Conservation (phyloP, 1,284 basidiomycete genomes). For the Anthracocystis panici-leucophaei region DNA sequence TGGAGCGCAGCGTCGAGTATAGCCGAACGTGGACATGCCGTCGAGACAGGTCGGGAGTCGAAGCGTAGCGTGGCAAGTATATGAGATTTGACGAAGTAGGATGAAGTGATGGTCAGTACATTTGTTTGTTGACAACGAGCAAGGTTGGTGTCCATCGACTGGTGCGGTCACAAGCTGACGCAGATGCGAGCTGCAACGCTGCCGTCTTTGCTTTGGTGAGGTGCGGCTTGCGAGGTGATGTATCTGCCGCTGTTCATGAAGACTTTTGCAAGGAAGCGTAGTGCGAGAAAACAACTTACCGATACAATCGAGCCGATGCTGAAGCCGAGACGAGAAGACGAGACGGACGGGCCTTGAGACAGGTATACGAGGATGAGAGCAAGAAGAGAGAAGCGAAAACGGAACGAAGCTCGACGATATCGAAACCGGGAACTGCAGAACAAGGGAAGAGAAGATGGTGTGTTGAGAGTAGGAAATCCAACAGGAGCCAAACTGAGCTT, state of each 20-base stretch:
- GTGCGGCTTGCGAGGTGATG: background rate
- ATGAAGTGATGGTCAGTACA: no score
- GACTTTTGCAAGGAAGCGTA: background rate
- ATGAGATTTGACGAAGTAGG: no score
- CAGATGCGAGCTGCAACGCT: background rate
- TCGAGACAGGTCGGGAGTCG: no score
- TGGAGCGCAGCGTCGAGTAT: background rate
- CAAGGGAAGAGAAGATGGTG: conserved; percentile 29
- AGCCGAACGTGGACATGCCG: background rate
- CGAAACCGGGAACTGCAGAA: conserved; percentile 48
- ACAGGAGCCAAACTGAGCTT: conserved; percentile 16
- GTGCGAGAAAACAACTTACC: conserved; percentile 33
- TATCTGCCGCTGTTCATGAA: background rate
- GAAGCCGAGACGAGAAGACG: conserved; percentile 51
- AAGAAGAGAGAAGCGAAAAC: conserved; percentile 21
- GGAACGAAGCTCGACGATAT: conserved; percentile 56
- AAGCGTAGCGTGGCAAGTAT: no score
- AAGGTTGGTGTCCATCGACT: no score
- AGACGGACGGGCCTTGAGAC: conserved; percentile 48
- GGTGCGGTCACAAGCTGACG: no score
- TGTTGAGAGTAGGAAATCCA: conserved; percentile 5
- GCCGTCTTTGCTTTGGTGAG: background rate
- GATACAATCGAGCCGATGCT: conserved; percentile 57
- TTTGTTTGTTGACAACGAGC: no score
- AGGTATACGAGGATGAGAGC: conserved; percentile 29